A percentile compares a stretch with the other conserved stretches of the same genome.
Conservation (phyloP, 768 basidiomycete genomes). For the Hebeloma cylindrosporum region DNA sequence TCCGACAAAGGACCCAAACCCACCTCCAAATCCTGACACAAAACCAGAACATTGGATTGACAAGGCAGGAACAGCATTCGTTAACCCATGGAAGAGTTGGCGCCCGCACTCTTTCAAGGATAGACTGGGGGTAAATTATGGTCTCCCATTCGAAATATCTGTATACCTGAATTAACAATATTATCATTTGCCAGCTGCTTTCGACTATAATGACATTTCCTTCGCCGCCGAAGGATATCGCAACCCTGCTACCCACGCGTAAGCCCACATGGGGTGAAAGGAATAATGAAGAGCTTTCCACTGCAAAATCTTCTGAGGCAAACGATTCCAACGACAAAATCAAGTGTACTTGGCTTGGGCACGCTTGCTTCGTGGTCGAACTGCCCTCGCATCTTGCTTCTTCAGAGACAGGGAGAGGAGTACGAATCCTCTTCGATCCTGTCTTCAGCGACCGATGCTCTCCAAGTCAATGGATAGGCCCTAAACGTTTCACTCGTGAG, state of each 20-base stretch:
- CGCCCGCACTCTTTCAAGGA: constrained; percentile 16
- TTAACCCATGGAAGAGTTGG: constrained; percentile 32
- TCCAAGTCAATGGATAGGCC: constrained; percentile 44
- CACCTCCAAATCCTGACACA: constrained; percentile 2
- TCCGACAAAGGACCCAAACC: constrained; percentile 15
- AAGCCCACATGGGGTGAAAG: constrained; percentile 40
- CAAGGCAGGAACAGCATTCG: constrained; percentile 19
- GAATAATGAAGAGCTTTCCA: not conserved
- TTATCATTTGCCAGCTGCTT: constrained; percentile 5
- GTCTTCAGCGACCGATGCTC: constrained; percentile 55
- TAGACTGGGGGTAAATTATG: constrained; percentile 16
- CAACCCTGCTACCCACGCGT: constrained; percentile 30
- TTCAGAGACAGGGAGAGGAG: constrained; percentile 33
- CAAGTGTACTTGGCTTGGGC: constrained; percentile 56
- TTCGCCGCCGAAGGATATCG: constrained; percentile 17
- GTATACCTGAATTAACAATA: not conserved
- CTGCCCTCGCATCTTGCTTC: constrained; percentile 35
- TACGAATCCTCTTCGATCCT: constrained; percentile 53
- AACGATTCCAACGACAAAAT: constrained; percentile 34
- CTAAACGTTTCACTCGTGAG: constrained; percentile 49
- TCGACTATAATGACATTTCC: constrained; percentile 9
- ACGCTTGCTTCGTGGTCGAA: constrained; percentile 55
- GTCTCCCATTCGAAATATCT: not conserved
- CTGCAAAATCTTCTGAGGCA: constrained; percentile 1
- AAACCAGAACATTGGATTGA: constrained; percentile 30